These are phyloP conservation scores for Populus deltoides DNA, from an alignment of 345 rosid species.

Conservation along the genomic window DNA sequence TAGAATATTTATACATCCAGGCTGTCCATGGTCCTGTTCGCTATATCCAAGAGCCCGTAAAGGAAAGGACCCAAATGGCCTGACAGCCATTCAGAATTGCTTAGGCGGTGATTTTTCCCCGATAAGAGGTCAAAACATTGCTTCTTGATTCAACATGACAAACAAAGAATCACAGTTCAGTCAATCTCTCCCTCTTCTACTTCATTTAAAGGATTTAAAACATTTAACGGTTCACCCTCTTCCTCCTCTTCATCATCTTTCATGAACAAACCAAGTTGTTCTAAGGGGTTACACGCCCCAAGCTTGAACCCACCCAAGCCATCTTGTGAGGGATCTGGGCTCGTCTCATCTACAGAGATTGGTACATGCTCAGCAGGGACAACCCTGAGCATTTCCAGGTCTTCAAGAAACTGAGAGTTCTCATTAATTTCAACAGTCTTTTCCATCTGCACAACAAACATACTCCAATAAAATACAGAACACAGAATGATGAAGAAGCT, in stretches of 20 bases:
- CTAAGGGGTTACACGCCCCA: slow-evolving; percentile 61
- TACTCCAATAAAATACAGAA: slow-evolving; percentile 1
- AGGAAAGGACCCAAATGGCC: background rate
- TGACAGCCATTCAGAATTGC: background rate
- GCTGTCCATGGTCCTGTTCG: no score
- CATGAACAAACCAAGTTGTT: slow-evolving; percentile 72
- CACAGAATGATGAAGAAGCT: background rate
- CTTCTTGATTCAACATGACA: background rate
- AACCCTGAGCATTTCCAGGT: slow-evolving; percentile 70
- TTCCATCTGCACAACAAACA: slow-evolving; percentile 62
- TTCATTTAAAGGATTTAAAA: slow-evolving; percentile 33
- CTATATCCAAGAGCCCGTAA: no score
- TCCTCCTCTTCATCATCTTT: slow-evolving; percentile 52
- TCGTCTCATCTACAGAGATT: slow-evolving; percentile 49
- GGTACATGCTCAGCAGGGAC: slow-evolving; percentile 46
- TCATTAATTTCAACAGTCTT: slow-evolving; percentile 85
- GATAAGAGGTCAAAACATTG: background rate
- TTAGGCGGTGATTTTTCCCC: background rate
- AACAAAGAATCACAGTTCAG: slow-evolving; percentile 21
- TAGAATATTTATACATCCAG: no score
- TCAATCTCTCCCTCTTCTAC: slow-evolving; percentile 85
- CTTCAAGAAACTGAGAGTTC: slow-evolving; percentile 68
- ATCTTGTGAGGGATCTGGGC: slow-evolving; percentile 48
- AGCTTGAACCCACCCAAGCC: slow-evolving; percentile 67
- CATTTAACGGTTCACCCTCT: slow-evolving; percentile 45